phyloP scores from a whole-genome alignment of 2,329 filamentous ascomycete species.

The Phialophora expanda region DNA sequence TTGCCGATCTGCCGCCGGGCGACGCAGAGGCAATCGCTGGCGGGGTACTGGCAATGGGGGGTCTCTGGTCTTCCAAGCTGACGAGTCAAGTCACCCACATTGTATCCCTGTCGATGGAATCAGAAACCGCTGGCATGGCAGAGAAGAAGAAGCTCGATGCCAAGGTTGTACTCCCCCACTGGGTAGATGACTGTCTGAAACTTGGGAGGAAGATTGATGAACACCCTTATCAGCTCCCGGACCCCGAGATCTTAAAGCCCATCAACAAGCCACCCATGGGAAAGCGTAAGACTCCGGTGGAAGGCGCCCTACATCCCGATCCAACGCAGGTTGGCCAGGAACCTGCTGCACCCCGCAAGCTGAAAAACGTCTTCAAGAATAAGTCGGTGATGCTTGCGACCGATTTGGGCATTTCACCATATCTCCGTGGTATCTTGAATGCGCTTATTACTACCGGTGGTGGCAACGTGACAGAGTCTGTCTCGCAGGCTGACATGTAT shows the following conservation, averaged over 20 bases:
- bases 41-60: conserved; percentile 86
- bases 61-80: conserved; percentile 74
- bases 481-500: conserved; percentile 78
- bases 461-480: conserved; percentile 68
- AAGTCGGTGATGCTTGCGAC: conserved; percentile 77
- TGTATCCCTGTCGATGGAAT: conserved; percentile 77
- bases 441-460: conserved; percentile 74
- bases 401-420: conserved; percentile 73
- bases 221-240: conserved; percentile 79
- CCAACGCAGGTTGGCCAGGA: conserved; percentile 34
- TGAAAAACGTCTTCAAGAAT: conserved; percentile 74
- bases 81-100: conserved; percentile 83
- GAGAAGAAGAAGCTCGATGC: conserved; percentile 68
- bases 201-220: conserved; percentile 91
- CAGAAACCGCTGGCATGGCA: conserved; percentile 71
- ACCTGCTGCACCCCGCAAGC: conserved; percentile 46
- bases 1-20: conserved; percentile 79
- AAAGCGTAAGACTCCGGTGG: conserved; percentile 64
- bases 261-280: conserved; percentile 62
- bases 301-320: conserved; percentile 66
- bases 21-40: conserved; percentile 94
- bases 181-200: conserved; percentile 96
- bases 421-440: conserved; percentile 69
- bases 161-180: conserved; percentile 81
- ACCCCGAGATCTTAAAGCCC: conserved; percentile 77